Evolutionary conservation across 441 rosid genomes (phyloP).

Genomic region (Brassica balearica): DNA sequence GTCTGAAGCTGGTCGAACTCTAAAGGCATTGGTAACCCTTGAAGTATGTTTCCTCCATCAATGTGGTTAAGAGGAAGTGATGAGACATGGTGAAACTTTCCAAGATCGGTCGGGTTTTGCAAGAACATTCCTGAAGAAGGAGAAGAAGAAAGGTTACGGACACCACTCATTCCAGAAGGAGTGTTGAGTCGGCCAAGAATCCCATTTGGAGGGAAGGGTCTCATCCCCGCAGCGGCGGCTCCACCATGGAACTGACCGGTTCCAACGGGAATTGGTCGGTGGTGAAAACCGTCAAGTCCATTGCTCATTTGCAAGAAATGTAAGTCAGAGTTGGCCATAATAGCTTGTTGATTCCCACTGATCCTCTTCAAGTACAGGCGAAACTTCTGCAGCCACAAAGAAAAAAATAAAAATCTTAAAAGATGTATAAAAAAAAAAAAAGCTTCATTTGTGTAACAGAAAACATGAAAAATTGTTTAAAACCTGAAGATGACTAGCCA

Average conservation of each 20-base stretch:
- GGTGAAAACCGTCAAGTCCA: slow-evolving; percentile 62
- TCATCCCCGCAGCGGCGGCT: slow-evolving; percentile 36
- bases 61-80: slow-evolving; percentile 48
- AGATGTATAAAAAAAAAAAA: too few relatives aligned
- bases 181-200: slow-evolving; percentile 74
- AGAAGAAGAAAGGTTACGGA: slow-evolving; percentile 54
- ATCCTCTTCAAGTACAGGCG: slow-evolving; percentile 84
- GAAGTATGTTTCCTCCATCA: slow-evolving; percentile 61
- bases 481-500: slow-evolving; percentile 76
- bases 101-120: slow-evolving; percentile 37
- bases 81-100: slow-evolving; percentile 55
- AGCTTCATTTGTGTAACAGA: too few relatives aligned
- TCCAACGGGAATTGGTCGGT: slow-evolving; percentile 50
- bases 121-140: slow-evolving; percentile 62
- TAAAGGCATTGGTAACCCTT: slow-evolving; percentile 72
- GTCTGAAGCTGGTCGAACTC: slow-evolving; percentile 65
- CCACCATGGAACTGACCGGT: slow-evolving; percentile 58
- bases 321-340: slow-evolving; percentile 66
- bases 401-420: too few relatives aligned
- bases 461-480: too few relatives aligned
- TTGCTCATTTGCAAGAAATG: slow-evolving; percentile 62
- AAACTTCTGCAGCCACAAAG: slow-evolving; percentile 52
- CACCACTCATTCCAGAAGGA: slow-evolving; percentile 68
- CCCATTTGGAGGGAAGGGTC: slow-evolving; percentile 71
- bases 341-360: slow-evolving; percentile 76